Evolutionary conservation across 768 basidiomycete species (phyloP).

Genomic region (Podaxis sp.): DNA sequence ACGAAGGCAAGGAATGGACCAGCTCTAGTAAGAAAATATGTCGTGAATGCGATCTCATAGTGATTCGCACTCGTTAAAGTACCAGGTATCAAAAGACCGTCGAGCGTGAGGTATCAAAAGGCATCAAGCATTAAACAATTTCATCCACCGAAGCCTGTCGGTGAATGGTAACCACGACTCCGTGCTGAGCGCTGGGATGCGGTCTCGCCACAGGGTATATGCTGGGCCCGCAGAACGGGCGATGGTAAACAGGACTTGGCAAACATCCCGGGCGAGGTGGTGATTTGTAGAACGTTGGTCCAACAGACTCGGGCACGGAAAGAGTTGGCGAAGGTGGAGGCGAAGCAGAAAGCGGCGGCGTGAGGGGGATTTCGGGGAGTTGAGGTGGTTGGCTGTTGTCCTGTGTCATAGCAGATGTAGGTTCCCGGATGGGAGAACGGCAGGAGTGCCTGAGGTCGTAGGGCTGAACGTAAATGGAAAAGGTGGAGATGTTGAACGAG

Average conservation of each 20-base stretch:
- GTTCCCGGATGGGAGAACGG: constrained; percentile 4
- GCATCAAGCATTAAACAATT: constrained; percentile 14
- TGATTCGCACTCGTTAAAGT: background rate
- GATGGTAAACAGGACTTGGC: background rate
- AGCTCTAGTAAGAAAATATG: background rate
- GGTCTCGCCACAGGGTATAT: constrained; percentile 10
- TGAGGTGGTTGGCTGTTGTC: too few relatives aligned
- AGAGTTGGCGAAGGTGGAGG: background rate
- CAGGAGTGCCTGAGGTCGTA: background rate
- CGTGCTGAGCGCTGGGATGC: constrained; percentile 8
- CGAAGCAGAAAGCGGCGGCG: background rate
- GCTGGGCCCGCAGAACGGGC: constrained; percentile 17
- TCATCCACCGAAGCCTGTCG: constrained; percentile 25
- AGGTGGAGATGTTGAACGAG: constrained; percentile 16
- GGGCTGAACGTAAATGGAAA: constrained; percentile 16
- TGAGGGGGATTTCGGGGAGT: background rate
- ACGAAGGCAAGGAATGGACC: background rate
- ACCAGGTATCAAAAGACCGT: background rate
- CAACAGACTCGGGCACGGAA: background rate
- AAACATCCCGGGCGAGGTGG: background rate
- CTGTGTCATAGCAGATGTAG: background rate
- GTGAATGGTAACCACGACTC: constrained; percentile 22
- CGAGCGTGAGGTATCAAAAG: background rate
- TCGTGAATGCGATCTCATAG: background rate
- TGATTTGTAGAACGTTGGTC: background rate